A percentile compares a stretch with the other conserved stretches of the same genome.
These are phyloP conservation scores for Coemansia sp. DNA, from an alignment of 192 early-diverging fungal species.

Conservation along the genomic window DNA sequence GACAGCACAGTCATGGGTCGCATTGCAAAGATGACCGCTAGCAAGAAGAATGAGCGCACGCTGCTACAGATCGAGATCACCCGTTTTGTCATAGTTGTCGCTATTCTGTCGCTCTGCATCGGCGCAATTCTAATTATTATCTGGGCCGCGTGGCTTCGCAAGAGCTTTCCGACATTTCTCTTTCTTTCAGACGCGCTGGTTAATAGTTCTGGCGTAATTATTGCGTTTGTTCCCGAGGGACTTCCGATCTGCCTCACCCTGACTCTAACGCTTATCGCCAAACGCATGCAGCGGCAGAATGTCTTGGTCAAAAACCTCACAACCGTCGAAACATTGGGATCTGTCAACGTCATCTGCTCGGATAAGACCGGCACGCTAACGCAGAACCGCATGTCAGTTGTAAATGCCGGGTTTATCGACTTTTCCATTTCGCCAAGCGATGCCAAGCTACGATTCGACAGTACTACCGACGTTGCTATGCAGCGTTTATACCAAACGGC, in stretches of 20 bases:
- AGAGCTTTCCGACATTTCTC: constrained; percentile 57
- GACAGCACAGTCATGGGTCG: too few relatives aligned
- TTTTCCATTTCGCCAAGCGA: constrained; percentile 4
- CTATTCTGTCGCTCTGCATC: constrained; percentile 53
- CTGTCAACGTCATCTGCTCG: constrained; percentile 67
- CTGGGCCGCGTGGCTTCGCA: constrained; percentile 60
- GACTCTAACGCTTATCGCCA: constrained; percentile 72
- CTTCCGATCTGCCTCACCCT: constrained; percentile 79
- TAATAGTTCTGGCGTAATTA: constrained; percentile 63
- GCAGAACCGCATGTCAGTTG: constrained; percentile 68
- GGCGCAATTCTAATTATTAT: constrained; percentile 52
- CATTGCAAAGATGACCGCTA: constrained; percentile 60
- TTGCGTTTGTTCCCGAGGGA: constrained; percentile 78
- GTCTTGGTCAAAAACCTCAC: constrained; percentile 81
- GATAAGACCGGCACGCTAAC: constrained; percentile 97
- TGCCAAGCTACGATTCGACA: constrained; percentile 21
- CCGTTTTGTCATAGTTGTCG: constrained; percentile 74
- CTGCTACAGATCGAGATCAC: constrained; percentile 67
- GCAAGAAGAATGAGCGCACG: constrained; percentile 48
- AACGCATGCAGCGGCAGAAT: constrained; percentile 65
- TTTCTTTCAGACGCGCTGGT: constrained; percentile 48
- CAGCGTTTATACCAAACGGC: constrained; percentile 46
- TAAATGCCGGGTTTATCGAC: constrained; percentile 6
- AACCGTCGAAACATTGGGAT: constrained; percentile 85
- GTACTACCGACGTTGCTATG: constrained; percentile 4